These are phyloP conservation scores for Wickerhamomyces queroliae DNA, from an alignment of 805 yeast genomes.

Conservation along the genomic window DNA sequence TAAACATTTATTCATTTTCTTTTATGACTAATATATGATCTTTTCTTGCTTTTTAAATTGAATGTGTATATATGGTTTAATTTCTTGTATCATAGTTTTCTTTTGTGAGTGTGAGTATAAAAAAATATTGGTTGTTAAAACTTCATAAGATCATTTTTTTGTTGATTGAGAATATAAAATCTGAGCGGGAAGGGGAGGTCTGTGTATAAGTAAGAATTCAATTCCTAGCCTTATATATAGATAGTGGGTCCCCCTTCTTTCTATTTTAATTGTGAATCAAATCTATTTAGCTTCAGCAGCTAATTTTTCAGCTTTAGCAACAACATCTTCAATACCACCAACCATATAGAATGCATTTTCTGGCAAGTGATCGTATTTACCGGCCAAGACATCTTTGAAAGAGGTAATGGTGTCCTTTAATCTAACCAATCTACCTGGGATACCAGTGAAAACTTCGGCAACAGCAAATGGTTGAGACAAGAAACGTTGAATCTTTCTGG, in stretches of 20 bases:
- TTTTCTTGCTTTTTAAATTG: neutral
- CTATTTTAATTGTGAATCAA: neutral
- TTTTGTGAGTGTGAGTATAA: neutral
- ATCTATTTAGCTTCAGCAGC: slow-evolving; percentile 82
- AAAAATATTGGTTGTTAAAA: too few relatives aligned
- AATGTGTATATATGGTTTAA: neutral
- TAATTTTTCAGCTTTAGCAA: slow-evolving; percentile 98
- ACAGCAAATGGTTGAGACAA: slow-evolving; percentile 99
- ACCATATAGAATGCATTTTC: slow-evolving; percentile 99
- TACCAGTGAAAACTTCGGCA: slow-evolving; percentile 99
- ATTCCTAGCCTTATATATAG: neutral
- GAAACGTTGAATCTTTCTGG: slow-evolving; percentile 99
- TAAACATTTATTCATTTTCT: neutral
- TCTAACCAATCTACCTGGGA: slow-evolving; percentile 95
- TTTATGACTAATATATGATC: neutral
- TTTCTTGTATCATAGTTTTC: neutral
- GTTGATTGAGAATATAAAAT: neutral
- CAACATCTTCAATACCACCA: slow-evolving; percentile 98
- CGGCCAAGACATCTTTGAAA: slow-evolving; percentile 95
- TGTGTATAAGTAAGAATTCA: neutral
- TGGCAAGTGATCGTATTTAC: slow-evolving; percentile 98
- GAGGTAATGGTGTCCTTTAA: slow-evolving; percentile 91
- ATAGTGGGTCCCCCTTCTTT: neutral
- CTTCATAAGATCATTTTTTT: neutral
- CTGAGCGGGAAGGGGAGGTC: neutral